Evolutionary conservation across 106 monocot species (phyloP).

Genomic region (Dioscorea alata): DNA sequence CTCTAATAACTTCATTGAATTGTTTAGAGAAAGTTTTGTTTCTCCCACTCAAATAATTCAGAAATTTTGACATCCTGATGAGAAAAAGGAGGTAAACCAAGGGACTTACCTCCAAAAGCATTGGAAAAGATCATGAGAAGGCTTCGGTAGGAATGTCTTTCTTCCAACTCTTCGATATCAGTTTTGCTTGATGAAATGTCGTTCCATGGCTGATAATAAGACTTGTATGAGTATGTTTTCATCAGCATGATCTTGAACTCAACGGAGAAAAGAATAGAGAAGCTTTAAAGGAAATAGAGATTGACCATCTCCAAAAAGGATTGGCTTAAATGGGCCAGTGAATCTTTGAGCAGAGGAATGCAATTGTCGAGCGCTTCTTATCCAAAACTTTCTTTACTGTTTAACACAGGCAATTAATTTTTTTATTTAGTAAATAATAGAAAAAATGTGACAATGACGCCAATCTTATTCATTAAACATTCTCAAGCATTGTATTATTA

Average conservation of each 20-base stretch:
- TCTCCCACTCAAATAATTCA: conserved; percentile 54
- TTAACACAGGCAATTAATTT: background rate
- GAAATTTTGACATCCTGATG: conserved; percentile 27
- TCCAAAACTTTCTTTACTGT: conserved; percentile 20
- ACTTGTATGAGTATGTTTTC: conserved; percentile 32
- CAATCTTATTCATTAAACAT: too few species aligned
- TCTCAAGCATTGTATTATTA: too few species aligned
- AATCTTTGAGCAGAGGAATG: conserved; percentile 42
- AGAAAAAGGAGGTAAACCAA: conserved; percentile 15
- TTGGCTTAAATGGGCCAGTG: conserved; percentile 37
- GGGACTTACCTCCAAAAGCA: conserved; percentile 21
- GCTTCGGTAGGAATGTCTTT: conserved; percentile 50
- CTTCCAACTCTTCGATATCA: conserved; percentile 32
- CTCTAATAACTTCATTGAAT: too few species aligned
- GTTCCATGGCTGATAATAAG: conserved; percentile 52
- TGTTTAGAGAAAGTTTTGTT: conserved; percentile 4
- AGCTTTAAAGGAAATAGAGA: background rate
- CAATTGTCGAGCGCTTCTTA: conserved; percentile 6
- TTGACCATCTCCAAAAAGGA: conserved; percentile 69
- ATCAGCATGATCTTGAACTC: background rate
- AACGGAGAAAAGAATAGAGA: background rate
- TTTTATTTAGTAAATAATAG: too few species aligned
- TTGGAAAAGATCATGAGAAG: conserved; percentile 53
- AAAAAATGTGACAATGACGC: too few species aligned
- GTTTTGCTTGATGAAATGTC: conserved; percentile 24